Percentiles rank a stretch among this genome's conserved stretches.
phyloP scores from a whole-genome alignment of 208 protist species.

The Balamuthia mandrillaris region DNA sequence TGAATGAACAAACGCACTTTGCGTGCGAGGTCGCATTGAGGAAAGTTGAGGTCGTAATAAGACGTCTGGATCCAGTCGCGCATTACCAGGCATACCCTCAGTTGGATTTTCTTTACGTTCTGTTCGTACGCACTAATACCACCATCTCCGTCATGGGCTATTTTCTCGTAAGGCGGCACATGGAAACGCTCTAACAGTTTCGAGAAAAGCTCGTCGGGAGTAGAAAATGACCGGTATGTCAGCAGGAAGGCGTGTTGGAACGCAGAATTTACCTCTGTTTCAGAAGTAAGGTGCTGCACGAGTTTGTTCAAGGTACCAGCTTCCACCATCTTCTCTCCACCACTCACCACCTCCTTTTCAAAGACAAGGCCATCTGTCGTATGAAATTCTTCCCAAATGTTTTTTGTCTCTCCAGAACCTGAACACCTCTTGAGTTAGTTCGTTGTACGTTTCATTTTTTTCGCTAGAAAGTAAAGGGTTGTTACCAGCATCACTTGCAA shows the following conservation, averaged over 20 bases:
- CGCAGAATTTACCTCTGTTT: neutral
- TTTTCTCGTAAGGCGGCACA: too few relatives aligned
- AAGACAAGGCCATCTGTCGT: too few relatives aligned
- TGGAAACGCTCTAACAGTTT: constrained; percentile 5
- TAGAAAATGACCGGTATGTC: constrained; percentile 19
- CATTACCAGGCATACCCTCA: constrained; percentile 10
- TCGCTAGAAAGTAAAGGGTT: too few relatives aligned
- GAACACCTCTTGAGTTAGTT: too few relatives aligned
- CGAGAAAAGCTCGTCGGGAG: neutral
- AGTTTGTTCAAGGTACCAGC: constrained; percentile 28
- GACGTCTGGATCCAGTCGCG: neutral
- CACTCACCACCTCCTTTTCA: too few relatives aligned
- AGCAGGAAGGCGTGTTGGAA: neutral
- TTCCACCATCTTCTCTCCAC: too few relatives aligned
- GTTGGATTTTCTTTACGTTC: neutral
- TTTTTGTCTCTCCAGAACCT: too few relatives aligned
- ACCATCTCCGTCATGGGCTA: too few relatives aligned
- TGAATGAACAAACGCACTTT: neutral
- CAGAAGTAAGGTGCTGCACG: constrained; percentile 16
- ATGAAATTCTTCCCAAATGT: too few relatives aligned
- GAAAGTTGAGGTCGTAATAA: neutral
- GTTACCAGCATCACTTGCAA: too few relatives aligned
- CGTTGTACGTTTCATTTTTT: too few relatives aligned
- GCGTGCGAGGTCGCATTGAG: neutral
- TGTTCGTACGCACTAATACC: too few relatives aligned